Evolutionary conservation across 169 alveolate species (phyloP).

Genomic region (Babesia ovata): DNA sequence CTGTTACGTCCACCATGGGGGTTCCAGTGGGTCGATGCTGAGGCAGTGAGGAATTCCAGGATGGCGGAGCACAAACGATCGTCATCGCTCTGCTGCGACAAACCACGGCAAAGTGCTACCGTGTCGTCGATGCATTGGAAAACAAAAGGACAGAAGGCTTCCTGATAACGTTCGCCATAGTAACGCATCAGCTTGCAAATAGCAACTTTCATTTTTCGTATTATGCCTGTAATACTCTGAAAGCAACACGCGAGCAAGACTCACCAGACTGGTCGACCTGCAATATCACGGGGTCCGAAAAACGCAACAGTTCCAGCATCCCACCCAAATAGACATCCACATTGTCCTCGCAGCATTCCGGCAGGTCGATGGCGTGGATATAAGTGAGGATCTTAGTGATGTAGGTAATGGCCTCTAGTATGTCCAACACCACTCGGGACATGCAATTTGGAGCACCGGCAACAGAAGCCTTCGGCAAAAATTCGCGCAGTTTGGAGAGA

Average conservation of each 20-base stretch:
- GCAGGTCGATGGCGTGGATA: constrained; percentile 64
- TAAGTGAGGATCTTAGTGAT: constrained; percentile 57
- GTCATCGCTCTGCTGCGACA: constrained; percentile 34
- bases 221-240: constrained; percentile 5
- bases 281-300: constrained; percentile 34
- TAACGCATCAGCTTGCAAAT: constrained; percentile 54
- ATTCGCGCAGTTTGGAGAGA: constrained; percentile 47
- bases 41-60: constrained; percentile 60
- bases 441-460: constrained; percentile 10
- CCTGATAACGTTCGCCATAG: constrained; percentile 71
- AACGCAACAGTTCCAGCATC: constrained; percentile 39
- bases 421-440: constrained; percentile 44
- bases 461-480: neutral
- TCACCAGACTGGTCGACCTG: constrained; percentile 44
- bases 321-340: constrained; percentile 56
- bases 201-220: constrained; percentile 42
- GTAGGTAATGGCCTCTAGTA: constrained; percentile 37
- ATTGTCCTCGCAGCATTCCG: constrained; percentile 68
- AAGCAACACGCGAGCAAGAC: neutral
- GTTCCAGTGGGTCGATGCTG: constrained; percentile 61
- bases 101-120: constrained; percentile 41
- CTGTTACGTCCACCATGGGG: constrained; percentile 38
- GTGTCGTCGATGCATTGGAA: constrained; percentile 63
- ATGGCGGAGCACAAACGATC: constrained; percentile 59
- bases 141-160: constrained; percentile 57